phyloP scores from a whole-genome alignment of 1,139 yeast genomes.

The Magnusiomyces ingens region DNA sequence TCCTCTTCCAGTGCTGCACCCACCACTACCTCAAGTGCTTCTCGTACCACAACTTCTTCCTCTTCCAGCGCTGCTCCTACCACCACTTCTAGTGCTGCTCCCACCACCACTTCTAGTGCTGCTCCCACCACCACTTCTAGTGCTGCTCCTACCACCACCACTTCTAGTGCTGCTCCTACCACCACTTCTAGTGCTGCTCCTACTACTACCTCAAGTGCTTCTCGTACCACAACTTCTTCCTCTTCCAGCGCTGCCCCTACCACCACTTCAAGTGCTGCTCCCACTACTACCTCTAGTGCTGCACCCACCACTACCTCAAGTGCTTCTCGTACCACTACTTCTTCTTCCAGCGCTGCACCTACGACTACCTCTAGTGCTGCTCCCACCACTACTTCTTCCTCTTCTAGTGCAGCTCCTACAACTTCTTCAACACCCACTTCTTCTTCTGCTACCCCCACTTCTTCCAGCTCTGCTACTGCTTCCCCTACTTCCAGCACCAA shows the following conservation, averaged over 20 bases:
- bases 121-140: not conserved
- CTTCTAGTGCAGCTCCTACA: not conserved
- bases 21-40: not conserved
- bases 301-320: not conserved
- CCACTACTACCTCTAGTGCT: constrained; percentile 1
- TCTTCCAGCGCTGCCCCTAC: not conserved
- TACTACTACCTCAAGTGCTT: not conserved
- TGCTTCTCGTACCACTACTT: not conserved
- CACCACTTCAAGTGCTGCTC: not conserved
- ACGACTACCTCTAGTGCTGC: not conserved
- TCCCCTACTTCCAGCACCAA: not conserved
- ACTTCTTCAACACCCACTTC: not conserved
- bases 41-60: not conserved
- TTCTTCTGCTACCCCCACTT: not conserved
- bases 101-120: not conserved
- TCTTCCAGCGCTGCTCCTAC: not conserved
- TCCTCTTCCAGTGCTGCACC: constrained; percentile 1
- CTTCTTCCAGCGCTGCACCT: not conserved
- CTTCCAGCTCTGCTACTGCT: not conserved
- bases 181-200: not conserved
- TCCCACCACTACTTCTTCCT: not conserved
- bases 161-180: constrained; percentile 1
- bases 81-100: constrained; percentile 1
- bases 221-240: constrained; percentile 2
- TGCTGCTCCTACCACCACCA: not conserved